Evolutionary conservation across 768 basidiomycete species (phyloP).

Genomic region (Mycena metata): DNA sequence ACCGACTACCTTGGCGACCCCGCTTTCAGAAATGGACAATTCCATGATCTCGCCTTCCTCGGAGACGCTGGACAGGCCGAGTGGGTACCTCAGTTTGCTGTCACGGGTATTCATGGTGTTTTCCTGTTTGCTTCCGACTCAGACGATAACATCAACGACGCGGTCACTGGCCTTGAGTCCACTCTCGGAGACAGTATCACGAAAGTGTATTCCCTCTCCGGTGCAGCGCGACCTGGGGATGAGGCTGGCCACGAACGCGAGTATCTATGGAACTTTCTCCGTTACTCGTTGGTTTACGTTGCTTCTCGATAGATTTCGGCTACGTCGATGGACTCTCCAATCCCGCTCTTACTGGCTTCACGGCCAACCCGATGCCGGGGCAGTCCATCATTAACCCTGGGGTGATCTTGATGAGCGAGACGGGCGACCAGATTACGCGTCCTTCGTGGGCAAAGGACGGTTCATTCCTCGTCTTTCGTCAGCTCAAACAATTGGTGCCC

Average conservation of each 20-base stretch:
- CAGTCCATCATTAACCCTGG: conserved; percentile 58
- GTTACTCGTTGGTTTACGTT: too few relatives aligned
- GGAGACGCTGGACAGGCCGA: conserved; percentile 54
- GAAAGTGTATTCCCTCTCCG: conserved; percentile 20
- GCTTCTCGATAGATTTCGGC: too few relatives aligned
- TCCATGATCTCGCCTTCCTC: conserved; percentile 52
- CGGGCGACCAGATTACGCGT: conserved; percentile 54
- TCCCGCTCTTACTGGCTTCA: conserved; percentile 58
- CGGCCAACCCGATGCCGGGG: conserved; percentile 48
- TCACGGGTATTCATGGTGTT: conserved; percentile 60
- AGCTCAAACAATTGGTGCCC: conserved; percentile 65
- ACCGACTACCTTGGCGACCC: conserved; percentile 55
- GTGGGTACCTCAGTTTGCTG: conserved; percentile 63
- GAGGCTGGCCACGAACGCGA: conserved; percentile 63
- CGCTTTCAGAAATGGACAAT: conserved; percentile 58
- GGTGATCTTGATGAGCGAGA: conserved; percentile 58
- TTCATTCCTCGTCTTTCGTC: conserved; percentile 66
- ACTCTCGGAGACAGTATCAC: conserved; percentile 49
- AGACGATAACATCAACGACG: conserved; percentile 48
- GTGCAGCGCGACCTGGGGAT: conserved; percentile 58
- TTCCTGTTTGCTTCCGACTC: conserved; percentile 60
- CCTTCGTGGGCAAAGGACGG: conserved; percentile 63
- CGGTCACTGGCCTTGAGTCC: conserved; percentile 48
- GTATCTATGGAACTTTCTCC: conserved; percentile 52
- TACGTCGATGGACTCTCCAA: conserved; percentile 65